Base-by-base conservation (phyloP, 2,329 filamentous ascomycete genomes). In the Aschersonia sp. region DNA sequence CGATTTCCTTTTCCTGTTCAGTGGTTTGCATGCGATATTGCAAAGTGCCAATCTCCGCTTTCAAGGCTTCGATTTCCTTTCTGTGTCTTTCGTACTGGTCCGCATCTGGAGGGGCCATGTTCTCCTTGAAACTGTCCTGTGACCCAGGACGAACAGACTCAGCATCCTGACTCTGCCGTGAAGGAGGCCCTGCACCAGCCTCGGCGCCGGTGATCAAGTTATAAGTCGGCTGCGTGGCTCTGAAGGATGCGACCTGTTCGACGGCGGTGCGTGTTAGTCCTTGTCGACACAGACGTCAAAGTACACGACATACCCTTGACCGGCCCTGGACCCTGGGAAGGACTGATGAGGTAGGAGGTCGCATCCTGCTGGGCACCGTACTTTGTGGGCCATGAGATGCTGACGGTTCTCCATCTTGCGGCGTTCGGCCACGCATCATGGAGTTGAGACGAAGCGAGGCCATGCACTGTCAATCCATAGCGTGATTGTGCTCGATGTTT, bases 1-100 rank as follows among this genome's bases (percentile, higher is more conserved):
- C 72, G 57, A 96, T 77, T 50, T 94, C 88, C 56, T 85, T 83
- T 59, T 97, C 91, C 56, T 95, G 87, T 57, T 91, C 89, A 47
- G 86, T 70, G 20, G 85, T 91, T 58, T 89, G 85, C 54, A 95
- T 74, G 50, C 91, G 87, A 67, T 96, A 98, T 52, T 82, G 83
- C 46, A 96, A 70, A 0, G 88, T 86, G 52, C 89, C 92, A 42
- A 97, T 72, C 64, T 96, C 88, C 2, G 91, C 87, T 59, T 91
- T 89, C 30, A 97, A 73, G 53, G 89, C 84, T 58, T 97, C 89
- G 51, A 75, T 77, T 38, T 69, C 69, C 48, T 67, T 72, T 45
- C 72, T 69, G 58, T 75, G 77, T 44, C 68, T 71, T 58, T 80
- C 77, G 58, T 78, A 77, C 48, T 74, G 70, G 50, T 78, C 73